Conservation (phyloP, 1,139 yeast species). For the Entelexis paramagnoliae region DNA sequence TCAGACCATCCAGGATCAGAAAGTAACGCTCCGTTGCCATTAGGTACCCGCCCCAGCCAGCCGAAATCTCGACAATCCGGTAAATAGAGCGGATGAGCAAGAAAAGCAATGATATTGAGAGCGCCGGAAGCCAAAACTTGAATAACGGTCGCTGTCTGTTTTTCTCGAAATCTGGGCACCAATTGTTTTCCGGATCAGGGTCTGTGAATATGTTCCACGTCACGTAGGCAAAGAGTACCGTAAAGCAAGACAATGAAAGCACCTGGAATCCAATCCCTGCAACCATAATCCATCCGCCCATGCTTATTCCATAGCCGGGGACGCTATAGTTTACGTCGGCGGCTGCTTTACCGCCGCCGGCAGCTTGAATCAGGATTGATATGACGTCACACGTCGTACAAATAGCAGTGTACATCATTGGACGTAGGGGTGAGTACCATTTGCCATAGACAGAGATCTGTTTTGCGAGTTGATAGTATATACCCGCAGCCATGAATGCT, state of each 20-base stretch:
- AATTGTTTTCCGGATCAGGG: constrained; percentile 14
- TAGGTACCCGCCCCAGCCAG: constrained; percentile 67
- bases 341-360: neutral
- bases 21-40: constrained; percentile 60
- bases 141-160: constrained; percentile 12
- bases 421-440: constrained; percentile 37
- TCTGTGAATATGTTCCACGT: constrained; percentile 32
- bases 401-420: constrained; percentile 27
- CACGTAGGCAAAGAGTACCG: constrained; percentile 42
- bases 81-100: constrained; percentile 66
- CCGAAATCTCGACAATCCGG: constrained; percentile 63
- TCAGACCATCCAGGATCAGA: constrained; percentile 62
- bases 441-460: constrained; percentile 59
- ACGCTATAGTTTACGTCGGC: neutral
- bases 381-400: neutral
- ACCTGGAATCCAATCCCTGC: constrained; percentile 56
- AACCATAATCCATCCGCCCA: neutral
- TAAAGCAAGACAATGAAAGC: constrained; percentile 59
- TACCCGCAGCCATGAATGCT: constrained; percentile 78
- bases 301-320: neutral
- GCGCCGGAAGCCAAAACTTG: constrained; percentile 15
- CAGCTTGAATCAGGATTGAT: neutral
- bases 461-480: constrained; percentile 66
- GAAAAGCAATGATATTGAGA: constrained; percentile 32
- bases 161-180: neutral